phyloP scores from a whole-genome alignment of 2,329 filamentous ascomycete species.

The Gaeumannomyces sp. region DNA sequence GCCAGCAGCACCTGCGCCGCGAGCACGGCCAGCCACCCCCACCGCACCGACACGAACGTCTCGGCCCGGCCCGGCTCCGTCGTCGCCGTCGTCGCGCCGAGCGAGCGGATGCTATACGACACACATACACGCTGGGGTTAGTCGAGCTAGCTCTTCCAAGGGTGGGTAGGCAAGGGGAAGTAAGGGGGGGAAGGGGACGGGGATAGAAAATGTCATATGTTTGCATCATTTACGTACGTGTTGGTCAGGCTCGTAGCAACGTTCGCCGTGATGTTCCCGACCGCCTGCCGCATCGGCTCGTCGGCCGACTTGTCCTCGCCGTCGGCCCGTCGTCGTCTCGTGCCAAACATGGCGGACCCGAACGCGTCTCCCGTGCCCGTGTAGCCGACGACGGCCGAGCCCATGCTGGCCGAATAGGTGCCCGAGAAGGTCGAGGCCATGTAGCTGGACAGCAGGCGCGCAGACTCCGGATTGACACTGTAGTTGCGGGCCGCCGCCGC shows the following conservation, averaged over 20 bases:
- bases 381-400: constrained; percentile 11
- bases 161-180: neutral
- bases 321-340: neutral
- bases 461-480: constrained; percentile 15
- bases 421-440: constrained; percentile 16
- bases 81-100: constrained; percentile 11
- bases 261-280: constrained; percentile 19
- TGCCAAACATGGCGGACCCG: constrained; percentile 15
- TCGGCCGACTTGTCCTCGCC: constrained; percentile 4
- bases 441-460: constrained; percentile 15
- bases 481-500: constrained; percentile 10
- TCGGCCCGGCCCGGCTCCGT: constrained; percentile 16
- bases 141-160: neutral
- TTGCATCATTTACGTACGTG: constrained; percentile 14
- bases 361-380: constrained; percentile 16
- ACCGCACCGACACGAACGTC: constrained; percentile 19
- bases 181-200: constrained; percentile 4
- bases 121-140: neutral
- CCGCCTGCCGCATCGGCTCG: constrained; percentile 12
- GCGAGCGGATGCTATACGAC: constrained; percentile 12
- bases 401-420: constrained; percentile 16
- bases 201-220: neutral
- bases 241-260: constrained; percentile 16
- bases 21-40: constrained; percentile 21
- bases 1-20: constrained; percentile 18